These are phyloP conservation scores for Metarhizium guizhouense DNA, from an alignment of 2,329 filamentous ascomycete genomes.

Conservation along the genomic window DNA sequence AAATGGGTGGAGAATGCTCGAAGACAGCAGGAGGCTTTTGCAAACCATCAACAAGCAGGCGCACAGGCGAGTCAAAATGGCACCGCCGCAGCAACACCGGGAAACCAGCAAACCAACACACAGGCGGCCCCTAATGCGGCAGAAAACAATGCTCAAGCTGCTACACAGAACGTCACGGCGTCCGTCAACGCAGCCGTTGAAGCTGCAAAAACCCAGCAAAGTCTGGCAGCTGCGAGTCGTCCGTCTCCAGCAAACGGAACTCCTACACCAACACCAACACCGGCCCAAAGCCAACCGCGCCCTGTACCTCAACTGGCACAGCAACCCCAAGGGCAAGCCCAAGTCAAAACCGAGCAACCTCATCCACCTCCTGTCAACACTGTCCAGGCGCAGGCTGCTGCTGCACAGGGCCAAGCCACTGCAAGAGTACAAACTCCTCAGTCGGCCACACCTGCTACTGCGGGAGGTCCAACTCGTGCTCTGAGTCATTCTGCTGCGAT, in stretches of 20 bases:
- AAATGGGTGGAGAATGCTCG: conserved; percentile 39
- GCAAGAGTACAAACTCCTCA: conserved; percentile 43
- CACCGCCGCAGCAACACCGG: conserved; percentile 15
- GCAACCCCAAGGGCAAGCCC: conserved; percentile 15
- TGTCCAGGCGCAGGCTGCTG: conserved; percentile 26
- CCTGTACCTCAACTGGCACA: conserved; percentile 18
- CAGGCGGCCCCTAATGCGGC: conserved; percentile 13
- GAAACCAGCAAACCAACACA: conserved; percentile 15
- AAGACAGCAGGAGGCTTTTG: conserved; percentile 31
- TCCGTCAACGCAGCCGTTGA: conserved; percentile 36
- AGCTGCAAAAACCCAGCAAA: conserved; percentile 34
- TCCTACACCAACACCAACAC: conserved; percentile 9
- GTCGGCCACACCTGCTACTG: conserved; percentile 28
- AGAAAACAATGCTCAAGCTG: conserved; percentile 18
- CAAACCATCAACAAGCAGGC: conserved; percentile 12
- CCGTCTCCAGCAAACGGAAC: conserved; percentile 21
- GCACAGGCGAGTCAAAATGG: conserved; percentile 13
- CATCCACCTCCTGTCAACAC: conserved; percentile 40
- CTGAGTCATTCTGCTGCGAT: conserved; percentile 43
- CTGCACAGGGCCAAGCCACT: conserved; percentile 40
- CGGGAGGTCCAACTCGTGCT: conserved; percentile 29
- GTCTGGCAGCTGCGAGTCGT: conserved; percentile 19
- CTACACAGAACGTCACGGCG: conserved; percentile 24
- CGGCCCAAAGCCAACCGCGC: conserved; percentile 17
- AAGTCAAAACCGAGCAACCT: conserved; percentile 22